Evolutionary conservation across 257 asterid species (phyloP), one percentile per base, ranked within the genome.

Genomic region (Ballota nigra): DNA sequence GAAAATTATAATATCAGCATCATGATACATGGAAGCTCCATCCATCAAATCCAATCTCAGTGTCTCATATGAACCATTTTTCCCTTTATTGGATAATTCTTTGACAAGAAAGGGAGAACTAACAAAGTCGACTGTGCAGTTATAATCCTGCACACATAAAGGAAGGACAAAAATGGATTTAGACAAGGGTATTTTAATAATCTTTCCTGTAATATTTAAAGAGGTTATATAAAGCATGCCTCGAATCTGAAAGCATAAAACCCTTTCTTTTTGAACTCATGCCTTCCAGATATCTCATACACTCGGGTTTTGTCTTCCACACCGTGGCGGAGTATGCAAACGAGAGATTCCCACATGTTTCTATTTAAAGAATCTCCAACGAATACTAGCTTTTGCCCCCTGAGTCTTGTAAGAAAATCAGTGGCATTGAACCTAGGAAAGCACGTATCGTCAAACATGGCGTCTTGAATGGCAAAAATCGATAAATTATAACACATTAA

Each of bases 271-370:
- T 93, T 93, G 83, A 93, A 93, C 20, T 93, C 98, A 18, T 70
- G 92, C 84, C 81, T 81, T 52, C 98, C 98, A 0, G 96, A 90
- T 72, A 91, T 91, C 86, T 93, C 98, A 72, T 84, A 85, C 23
- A 93, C 96, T 70, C 84, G 79, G 73, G 65, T 80, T 78, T 89
- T 87, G 82, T 93, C 87, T 52, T 74, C 75, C 26, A 91, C 77
- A 12, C 94, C 94, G 12, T 86, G 87, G 67, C 96, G 96, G 70
- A 93, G 96, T 13, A 85, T 71, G 81, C 98, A 93, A 49, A 91
- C 91, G 70, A 93, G 96, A 70, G 98, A 90, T 78, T 92, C 98
- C 98, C 98, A 92, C 98, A 90, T 90, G 86, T 92, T 92, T 73
- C 98, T 84, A 79, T 92, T 92, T 68, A 92, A 85, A 0, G 98